These are phyloP conservation scores for Stephanocyclus meneghinianus DNA, from an alignment of 352 stramenopile species.

Conservation along the genomic window DNA sequence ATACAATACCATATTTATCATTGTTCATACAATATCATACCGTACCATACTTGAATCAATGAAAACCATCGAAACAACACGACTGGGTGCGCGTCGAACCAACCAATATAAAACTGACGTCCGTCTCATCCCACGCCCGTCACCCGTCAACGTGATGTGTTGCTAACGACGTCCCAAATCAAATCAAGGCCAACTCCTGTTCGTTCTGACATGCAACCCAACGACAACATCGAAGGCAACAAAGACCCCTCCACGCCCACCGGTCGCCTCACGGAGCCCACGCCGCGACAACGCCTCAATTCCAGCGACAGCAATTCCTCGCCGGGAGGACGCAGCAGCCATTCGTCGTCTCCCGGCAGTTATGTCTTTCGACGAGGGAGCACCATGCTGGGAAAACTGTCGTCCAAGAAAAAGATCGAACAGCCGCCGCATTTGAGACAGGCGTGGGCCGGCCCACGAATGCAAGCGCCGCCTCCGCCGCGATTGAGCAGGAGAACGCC, in stretches of 20 bases:
- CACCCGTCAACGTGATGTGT: too few species aligned
- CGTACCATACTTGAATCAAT: too few species aligned
- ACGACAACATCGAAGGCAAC: neutral
- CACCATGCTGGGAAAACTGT: constrained; percentile 3
- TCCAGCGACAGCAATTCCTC: constrained; percentile 1
- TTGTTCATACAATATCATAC: too few species aligned
- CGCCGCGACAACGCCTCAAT: neutral
- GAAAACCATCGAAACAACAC: too few species aligned
- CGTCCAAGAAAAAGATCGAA: neutral
- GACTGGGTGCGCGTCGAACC: too few species aligned
- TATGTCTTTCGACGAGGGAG: neutral
- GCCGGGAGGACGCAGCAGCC: neutral
- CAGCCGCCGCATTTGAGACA: neutral
- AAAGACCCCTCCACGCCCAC: neutral
- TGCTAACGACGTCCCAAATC: too few species aligned
- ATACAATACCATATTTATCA: too few species aligned
- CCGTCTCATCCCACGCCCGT: too few species aligned
- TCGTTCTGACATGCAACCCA: too few species aligned
- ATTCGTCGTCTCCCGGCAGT: neutral
- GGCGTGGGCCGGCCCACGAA: neutral
- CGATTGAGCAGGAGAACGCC: neutral
- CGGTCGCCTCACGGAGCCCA: neutral
- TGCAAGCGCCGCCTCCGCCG: neutral
- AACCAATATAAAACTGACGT: too few species aligned
- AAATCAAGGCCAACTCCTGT: too few species aligned